phyloP scores from a whole-genome alignment of 2,329 filamentous ascomycete species.

The Fusarium praegraminearum region DNA sequence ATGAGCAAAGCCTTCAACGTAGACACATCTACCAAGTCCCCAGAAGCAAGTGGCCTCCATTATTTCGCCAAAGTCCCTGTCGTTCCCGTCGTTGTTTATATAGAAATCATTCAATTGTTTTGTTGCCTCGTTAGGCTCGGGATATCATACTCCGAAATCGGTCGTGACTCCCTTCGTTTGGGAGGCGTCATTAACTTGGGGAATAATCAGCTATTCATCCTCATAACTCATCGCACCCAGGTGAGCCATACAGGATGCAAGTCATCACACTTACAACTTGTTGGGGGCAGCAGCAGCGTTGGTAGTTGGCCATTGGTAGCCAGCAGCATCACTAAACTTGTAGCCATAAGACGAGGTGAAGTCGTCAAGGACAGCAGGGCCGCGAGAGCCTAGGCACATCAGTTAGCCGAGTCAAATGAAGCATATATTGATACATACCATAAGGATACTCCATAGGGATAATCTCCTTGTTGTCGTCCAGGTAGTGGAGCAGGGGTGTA shows the following conservation, averaged over 20 bases:
- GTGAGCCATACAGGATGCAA: conserved; percentile 30
- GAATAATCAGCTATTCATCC: conserved; percentile 34
- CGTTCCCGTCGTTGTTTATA: conserved; percentile 35
- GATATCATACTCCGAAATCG: conserved; percentile 41
- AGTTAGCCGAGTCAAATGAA: background rate
- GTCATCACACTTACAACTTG: conserved; percentile 76
- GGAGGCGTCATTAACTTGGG: conserved; percentile 43
- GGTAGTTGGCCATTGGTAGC: conserved; percentile 93
- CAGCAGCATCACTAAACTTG: conserved; percentile 97
- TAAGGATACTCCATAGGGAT: conserved; percentile 99
- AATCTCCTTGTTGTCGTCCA: conserved; percentile 99
- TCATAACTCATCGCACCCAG: conserved; percentile 13
- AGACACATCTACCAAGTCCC: conserved; percentile 41
- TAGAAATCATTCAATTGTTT: conserved; percentile 39
- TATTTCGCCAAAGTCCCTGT: conserved; percentile 38
- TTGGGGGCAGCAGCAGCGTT: conserved; percentile 72
- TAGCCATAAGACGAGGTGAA: conserved; percentile 99
- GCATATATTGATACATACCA: conserved; percentile 66
- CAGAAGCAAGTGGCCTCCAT: conserved; percentile 40
- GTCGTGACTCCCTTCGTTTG: conserved; percentile 35
- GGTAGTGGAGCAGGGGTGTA: conserved; percentile 95
- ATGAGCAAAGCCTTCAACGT: conserved; percentile 30
- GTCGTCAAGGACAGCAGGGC: conserved; percentile 95
- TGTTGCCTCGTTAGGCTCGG: conserved; percentile 24
- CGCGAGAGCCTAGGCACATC: conserved; percentile 82